Conservation (phyloP, 306 rosid genomes). For the Prunus dulcis region DNA sequence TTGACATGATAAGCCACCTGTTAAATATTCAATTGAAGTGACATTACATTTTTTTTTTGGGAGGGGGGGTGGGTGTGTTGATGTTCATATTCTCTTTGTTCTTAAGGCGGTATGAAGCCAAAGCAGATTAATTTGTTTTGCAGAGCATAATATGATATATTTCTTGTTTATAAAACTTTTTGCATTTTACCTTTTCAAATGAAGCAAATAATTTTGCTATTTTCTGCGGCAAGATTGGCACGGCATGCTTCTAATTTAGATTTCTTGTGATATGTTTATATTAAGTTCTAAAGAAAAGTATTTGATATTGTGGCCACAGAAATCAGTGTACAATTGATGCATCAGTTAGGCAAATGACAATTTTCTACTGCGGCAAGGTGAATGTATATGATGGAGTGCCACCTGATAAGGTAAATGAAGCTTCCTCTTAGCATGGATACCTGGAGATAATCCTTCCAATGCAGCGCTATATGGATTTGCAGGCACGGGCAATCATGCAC, state of each 20-base stretch:
- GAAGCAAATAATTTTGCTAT: neutral
- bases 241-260: neutral
- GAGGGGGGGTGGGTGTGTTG: neutral
- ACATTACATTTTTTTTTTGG: neutral
- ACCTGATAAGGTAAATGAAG: slow-evolving; percentile 72
- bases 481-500: slow-evolving; percentile 90
- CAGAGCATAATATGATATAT: neutral
- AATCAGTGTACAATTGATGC: slow-evolving; percentile 50
- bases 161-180: neutral
- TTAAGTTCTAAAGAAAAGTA: slow-evolving; percentile 8
- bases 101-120: neutral
- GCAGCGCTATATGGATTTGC: slow-evolving; percentile 52
- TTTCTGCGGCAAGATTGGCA: neutral
- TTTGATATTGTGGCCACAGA: slow-evolving; percentile 49
- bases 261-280: neutral
- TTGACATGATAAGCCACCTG: neutral
- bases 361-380: slow-evolving; percentile 96
- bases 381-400: slow-evolving; percentile 89
- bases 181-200: neutral
- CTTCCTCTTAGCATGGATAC: slow-evolving; percentile 32
- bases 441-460: slow-evolving; percentile 43
- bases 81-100: neutral
- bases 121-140: neutral
- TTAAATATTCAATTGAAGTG: slow-evolving; percentile 1
- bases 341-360: slow-evolving; percentile 75